These are phyloP conservation scores for Cystoderma amianthinum DNA, from an alignment of 768 basidiomycete genomes.

Conservation along the genomic window DNA sequence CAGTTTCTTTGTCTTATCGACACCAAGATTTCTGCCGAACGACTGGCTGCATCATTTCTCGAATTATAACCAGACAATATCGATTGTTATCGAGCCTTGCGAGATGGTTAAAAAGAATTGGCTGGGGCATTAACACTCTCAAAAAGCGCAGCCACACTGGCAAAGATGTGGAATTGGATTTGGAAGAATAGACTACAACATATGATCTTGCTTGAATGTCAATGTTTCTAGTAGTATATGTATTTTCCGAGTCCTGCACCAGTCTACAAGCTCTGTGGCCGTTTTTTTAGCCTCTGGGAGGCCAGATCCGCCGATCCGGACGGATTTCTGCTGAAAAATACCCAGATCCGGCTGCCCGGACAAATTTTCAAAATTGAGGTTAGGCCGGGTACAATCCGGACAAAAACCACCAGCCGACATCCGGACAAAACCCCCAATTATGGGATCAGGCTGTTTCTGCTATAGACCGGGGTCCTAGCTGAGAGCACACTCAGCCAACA, in stretches of 20 bases:
- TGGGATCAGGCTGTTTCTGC: neutral
- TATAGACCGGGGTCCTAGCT: neutral
- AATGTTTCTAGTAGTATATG: too few species aligned
- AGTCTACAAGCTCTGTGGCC: too few species aligned
- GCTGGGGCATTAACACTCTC: neutral
- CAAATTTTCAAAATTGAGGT: neutral
- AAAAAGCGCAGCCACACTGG: neutral
- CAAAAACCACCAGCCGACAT: neutral
- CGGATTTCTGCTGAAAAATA: neutral
- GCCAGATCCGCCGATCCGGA: neutral
- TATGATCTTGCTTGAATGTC: neutral
- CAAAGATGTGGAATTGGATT: neutral
- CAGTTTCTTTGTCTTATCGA: neutral
- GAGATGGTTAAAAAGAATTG: neutral
- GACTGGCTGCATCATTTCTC: neutral
- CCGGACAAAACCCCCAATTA: neutral
- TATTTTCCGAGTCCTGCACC: too few species aligned
- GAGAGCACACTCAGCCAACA: neutral
- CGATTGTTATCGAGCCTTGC: neutral
- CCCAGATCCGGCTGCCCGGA: neutral
- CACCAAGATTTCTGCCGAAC: neutral
- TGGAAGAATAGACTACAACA: neutral
- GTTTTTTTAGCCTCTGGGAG: neutral
- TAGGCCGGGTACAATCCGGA: conserved; percentile 1
- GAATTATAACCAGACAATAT: neutral